Base-by-base conservation (phyloP, 495 filamentous ascomycete species). In the Penicillium manginii region DNA sequence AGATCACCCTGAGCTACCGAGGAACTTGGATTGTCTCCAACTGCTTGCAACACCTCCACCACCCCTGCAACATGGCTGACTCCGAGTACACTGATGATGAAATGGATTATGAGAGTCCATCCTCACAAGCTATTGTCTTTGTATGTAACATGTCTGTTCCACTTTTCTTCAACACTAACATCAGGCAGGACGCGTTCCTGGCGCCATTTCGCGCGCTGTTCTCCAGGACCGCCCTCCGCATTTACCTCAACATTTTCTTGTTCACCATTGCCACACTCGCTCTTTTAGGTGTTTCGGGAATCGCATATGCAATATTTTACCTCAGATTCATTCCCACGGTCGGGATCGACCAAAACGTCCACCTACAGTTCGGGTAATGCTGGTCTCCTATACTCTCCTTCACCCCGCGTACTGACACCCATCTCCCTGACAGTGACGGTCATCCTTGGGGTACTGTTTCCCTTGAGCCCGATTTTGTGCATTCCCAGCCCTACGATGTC, bases 231-330 rank as follows among this genome's bases (percentile, higher is more conserved):
- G 88, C 89, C 9, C 81, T 84, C 52, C 84, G 85, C 63, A 83
- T 87, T 19, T 93, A 96, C 66, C 68, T 96, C 45, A 85, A 83
- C 64, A 84, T 84, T n/a, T 59, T 84, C 11, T 75, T 96, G 23
- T 83, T 92, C 64, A 65, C 84, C 50, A 65, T 76, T 23, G 81
- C 87, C 1, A 83, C 81, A 12, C 29, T 83, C 8, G 62, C 82
- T 35, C 80, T 97, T 40, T 69, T 90, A 29, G 82, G 75, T 18
- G 69, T 91, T 19, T 86, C 91, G 2, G 77, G 81, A 2, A 52
- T 87, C 21, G 87, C 86, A 6, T 96, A 96, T 68, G 75, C 81
- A 17, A 64, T 90, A 9, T 94, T 97, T 70, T 97, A 97, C 78
- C 80, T 84, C 68, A 83, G 83, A 58, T 92, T 90, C 71, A 86